These are phyloP conservation scores for Microbotryum scabiosae DNA, from an alignment of 1,284 basidiomycete species.

Conservation along the genomic window DNA sequence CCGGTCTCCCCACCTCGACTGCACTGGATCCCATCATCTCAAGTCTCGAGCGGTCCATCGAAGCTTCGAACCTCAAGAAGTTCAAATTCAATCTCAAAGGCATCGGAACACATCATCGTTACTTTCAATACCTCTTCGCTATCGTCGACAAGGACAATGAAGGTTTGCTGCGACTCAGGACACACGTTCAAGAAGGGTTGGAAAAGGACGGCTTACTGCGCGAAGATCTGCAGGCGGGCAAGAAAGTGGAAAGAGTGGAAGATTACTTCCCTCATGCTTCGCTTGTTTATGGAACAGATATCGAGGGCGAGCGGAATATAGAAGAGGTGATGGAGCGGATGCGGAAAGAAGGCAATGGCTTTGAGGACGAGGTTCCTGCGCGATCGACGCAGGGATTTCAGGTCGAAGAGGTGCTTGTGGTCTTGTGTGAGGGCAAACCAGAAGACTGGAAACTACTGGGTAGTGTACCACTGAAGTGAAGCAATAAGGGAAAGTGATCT, in stretches of 20 bases:
- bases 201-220: not conserved
- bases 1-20: constrained; percentile 1
- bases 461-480: not conserved
- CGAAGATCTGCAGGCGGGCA: not conserved
- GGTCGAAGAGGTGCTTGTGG: constrained; percentile 9
- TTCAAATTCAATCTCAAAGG: not conserved
- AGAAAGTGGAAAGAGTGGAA: not conserved
- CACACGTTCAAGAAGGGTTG: not conserved
- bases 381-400: not conserved
- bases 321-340: not conserved
- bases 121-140: constrained; percentile 23
- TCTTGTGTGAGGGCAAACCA: constrained; percentile 13
- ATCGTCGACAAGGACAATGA: not conserved
- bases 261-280: constrained; percentile 22
- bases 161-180: not conserved
- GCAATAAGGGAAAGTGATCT: no score
- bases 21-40: not conserved
- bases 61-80: not conserved
- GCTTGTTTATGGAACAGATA: constrained; percentile 12
- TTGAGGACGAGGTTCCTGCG: not conserved
- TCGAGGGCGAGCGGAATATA: not conserved
- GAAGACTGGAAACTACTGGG: constrained; percentile 18
- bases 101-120: not conserved
- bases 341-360: not conserved
- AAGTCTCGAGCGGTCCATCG: not conserved